Base-by-base conservation (phyloP, 2,329 filamentous ascomycete genomes). In the Monascus ruber region DNA sequence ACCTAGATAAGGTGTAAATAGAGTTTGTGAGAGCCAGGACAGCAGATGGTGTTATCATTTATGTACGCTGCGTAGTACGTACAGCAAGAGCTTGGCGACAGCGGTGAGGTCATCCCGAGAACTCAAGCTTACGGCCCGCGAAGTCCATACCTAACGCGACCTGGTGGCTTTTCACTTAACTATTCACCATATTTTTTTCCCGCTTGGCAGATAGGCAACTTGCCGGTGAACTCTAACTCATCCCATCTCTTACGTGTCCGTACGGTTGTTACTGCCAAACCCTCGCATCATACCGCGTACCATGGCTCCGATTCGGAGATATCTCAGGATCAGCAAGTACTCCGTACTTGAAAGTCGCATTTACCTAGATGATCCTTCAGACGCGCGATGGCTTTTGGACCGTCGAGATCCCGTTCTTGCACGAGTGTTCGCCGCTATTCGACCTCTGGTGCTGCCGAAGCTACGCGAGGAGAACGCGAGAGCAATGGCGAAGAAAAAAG, bases 271-370 rank as follows among this genome's bases (percentile, higher is more conserved):
- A 28, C 6, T 8, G 26, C 36, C 31, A 25, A 24, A 31, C 11
- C 31, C 9, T 33, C 17, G 26, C 38, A 24, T 26, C 31, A 11
- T 31, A 38, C 33, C 33, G 2, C 6, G 6, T n/a, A 43, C n/a
- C 37, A 95, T 95, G 88, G 83, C 87, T 8, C 88, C 88, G 7
- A 77, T 94, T 35, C 79, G 88, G 42, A 78, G 88, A 52, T 95
- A 96, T 59, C 73, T 96, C 40, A 79, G 89, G 38, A 94, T 96
- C 51, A 89, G 84, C 40, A 88, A 89, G 58, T 85, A 86, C 62
- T 94, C 89, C 4, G 87, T 95, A 27, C 74, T 98, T n/a, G 91
- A 98, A 72, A 87, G 85, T 47, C 87, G 88, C 48, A 91, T 98
- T 50, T 96, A 96, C 63, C 78, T 95, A 35, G 89, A 96, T 48